Percentiles rank a stretch among this genome's conserved stretches.
These are phyloP conservation scores for Saccharomyces cerevisiae DNA, from an alignment of 805 yeast species.

Conservation along the genomic window DNA sequence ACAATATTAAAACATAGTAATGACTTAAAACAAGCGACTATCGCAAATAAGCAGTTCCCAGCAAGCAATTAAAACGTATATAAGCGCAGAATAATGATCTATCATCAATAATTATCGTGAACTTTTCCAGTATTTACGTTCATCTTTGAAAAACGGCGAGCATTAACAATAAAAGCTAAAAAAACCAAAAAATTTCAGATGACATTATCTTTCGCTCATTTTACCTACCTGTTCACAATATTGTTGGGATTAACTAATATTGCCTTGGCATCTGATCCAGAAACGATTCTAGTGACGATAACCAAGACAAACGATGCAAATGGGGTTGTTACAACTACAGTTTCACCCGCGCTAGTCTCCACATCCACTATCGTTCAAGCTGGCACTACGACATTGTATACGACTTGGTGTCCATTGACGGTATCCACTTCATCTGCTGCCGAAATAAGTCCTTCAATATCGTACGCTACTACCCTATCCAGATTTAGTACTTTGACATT, in stretches of 20 bases:
- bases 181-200: neutral
- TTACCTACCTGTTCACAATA: neutral
- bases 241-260: neutral
- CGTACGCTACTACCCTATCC: neutral
- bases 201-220: neutral
- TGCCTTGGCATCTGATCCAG: neutral
- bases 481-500: conserved; percentile 8
- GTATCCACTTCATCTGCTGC: conserved; percentile 7
- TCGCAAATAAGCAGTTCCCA: neutral
- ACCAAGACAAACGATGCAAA: neutral
- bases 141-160: neutral
- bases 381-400: conserved; percentile 15
- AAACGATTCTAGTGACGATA: conserved; percentile 3
- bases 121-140: neutral
- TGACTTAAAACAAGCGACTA: neutral
- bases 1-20: neutral
- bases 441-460: conserved; percentile 9
- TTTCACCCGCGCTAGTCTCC: conserved; percentile 25
- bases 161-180: neutral
- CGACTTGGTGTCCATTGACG: conserved; percentile 30
- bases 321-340: conserved; percentile 4
- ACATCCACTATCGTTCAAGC: conserved; percentile 27
- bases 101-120: neutral
- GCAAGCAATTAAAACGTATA: neutral
- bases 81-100: neutral